Evolutionary conservation across 371 early-diverging fungal species (phyloP), one percentile per base, ranked within the genome.

Genomic region (Batrachochytrium dendrobatidis): DNA sequence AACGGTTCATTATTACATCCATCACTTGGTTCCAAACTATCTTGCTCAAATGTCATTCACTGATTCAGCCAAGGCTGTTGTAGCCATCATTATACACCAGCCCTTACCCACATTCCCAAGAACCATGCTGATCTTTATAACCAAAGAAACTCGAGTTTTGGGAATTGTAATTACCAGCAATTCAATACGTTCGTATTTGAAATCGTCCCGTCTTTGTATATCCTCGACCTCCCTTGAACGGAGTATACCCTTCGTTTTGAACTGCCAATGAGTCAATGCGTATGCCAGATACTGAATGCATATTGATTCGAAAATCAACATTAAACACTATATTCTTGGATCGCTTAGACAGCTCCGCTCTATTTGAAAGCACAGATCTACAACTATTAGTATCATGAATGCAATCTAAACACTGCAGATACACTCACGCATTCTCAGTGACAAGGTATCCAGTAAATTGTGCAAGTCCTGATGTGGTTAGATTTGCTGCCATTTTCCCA

Each of bases 201-300:
- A 45, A 45, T 3, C 46, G 46, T 20, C 46, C 12, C 5, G 46
- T 26, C 12, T 45, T 45, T 5, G 46, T 45, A 26, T 45, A 45
- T 45, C 46, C 50, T 12, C 35, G 34, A 28, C 58, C 59, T 68
- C 79, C 87, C 82, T 90, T 89, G 68, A 85, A 89, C 15, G 90
- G 88, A 53, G 86, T 88, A 67, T 90, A 92, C 1, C 71, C 73
- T 68, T 92, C 92, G 65, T 85, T 81, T 62, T 80, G 83, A 34
- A 92, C 61, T 39, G 84, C 80, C 61, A 92, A 73, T 44, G 79
- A 75, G 61, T 88, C 89, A 20, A 92, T 87, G 63, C 81, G 82
- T 0, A 90, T 66, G 25, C 89, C 90, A 3, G 90, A 86, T 1
- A 83, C 74, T 22, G 89, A 76, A 60, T 78, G 82, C 79, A 83